Percentiles rank a stretch among this genome's conserved stretches.
These are phyloP conservation scores for Kalmanozyma brasiliensis DNA, from an alignment of 1,284 basidiomycete genomes.

Conservation along the genomic window DNA sequence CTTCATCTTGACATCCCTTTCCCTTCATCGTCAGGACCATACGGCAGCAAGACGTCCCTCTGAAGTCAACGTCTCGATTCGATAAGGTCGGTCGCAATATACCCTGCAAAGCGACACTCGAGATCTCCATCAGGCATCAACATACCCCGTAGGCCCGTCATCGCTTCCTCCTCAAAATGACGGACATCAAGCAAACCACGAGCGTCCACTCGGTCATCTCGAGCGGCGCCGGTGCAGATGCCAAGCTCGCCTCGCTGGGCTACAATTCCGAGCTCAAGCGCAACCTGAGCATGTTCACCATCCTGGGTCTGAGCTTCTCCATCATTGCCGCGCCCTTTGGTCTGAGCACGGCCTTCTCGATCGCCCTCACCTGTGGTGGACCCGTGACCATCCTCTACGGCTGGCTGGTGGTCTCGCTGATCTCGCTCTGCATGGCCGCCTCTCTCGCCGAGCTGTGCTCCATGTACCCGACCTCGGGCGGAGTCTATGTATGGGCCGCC, in stretches of 20 bases:
- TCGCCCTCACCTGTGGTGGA: slow-evolving; percentile 70
- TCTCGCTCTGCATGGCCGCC: slow-evolving; percentile 70
- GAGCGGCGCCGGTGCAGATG: slow-evolving; percentile 58
- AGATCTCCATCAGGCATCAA: too few relatives aligned
- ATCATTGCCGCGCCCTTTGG: slow-evolving; percentile 71
- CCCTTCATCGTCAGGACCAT: too few relatives aligned
- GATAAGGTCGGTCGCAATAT: too few relatives aligned
- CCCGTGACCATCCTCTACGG: slow-evolving; percentile 69
- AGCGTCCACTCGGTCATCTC: slow-evolving; percentile 52
- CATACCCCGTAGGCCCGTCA: background rate
- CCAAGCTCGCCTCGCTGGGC: slow-evolving; percentile 69
- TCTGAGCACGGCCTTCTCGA: slow-evolving; percentile 69
- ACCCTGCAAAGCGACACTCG: too few relatives aligned
- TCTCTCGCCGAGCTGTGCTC: slow-evolving; percentile 71
- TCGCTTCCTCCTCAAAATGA: slow-evolving; percentile 5
- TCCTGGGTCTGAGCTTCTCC: slow-evolving; percentile 69
- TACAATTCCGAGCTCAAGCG: slow-evolving; percentile 70
- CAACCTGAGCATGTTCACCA: slow-evolving; percentile 70
- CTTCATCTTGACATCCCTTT: background rate
- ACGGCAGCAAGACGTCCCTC: too few relatives aligned
- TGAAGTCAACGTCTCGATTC: too few relatives aligned
- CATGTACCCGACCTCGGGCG: slow-evolving; percentile 70
- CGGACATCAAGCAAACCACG: slow-evolving; percentile 36
- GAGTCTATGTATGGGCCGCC: slow-evolving; percentile 71
- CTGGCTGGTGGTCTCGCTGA: slow-evolving; percentile 70